A percentile compares a stretch with the other conserved stretches of the same genome.
These are phyloP conservation scores for Fusarium nisikadoi DNA, from an alignment of 2,329 filamentous ascomycete genomes.

Conservation along the genomic window DNA sequence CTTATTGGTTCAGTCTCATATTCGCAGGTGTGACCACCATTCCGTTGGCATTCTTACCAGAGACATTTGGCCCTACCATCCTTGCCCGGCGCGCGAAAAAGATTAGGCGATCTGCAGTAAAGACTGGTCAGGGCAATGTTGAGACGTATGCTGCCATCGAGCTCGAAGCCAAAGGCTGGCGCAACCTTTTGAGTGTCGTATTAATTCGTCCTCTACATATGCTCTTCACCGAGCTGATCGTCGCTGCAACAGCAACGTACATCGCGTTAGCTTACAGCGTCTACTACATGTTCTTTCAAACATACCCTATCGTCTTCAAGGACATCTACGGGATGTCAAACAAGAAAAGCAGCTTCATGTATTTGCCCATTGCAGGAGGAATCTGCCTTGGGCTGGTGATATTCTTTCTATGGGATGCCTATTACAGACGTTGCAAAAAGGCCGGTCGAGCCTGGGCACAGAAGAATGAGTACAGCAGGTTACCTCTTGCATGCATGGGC, in stretches of 20 bases:
- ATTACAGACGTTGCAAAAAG: conserved; percentile 14
- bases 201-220: conserved; percentile 22
- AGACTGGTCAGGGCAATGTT: neutral
- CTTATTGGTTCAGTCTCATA: conserved; percentile 50
- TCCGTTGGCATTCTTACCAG: conserved; percentile 31
- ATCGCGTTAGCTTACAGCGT: conserved; percentile 27
- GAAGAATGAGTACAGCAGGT: conserved; percentile 26
- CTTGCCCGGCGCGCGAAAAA: neutral
- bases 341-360: conserved; percentile 9
- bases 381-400: conserved; percentile 5
- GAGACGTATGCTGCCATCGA: neutral
- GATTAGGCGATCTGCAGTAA: accelerated
- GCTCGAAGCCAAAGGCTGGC: neutral
- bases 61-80: conserved; percentile 31
- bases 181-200: conserved; percentile 10
- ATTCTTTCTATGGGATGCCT: conserved; percentile 25
- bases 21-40: conserved; percentile 46
- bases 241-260: conserved; percentile 24
- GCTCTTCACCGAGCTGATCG: conserved; percentile 24
- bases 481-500: conserved; percentile 28
- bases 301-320: conserved; percentile 37
- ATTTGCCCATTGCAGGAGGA: conserved; percentile 3
- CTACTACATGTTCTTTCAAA: conserved; percentile 37
- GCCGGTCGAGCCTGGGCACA: conserved; percentile 15
- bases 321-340: conserved; percentile 11